Conservation (phyloP, 306 rosid genomes). For the Vicia faba region DNA sequence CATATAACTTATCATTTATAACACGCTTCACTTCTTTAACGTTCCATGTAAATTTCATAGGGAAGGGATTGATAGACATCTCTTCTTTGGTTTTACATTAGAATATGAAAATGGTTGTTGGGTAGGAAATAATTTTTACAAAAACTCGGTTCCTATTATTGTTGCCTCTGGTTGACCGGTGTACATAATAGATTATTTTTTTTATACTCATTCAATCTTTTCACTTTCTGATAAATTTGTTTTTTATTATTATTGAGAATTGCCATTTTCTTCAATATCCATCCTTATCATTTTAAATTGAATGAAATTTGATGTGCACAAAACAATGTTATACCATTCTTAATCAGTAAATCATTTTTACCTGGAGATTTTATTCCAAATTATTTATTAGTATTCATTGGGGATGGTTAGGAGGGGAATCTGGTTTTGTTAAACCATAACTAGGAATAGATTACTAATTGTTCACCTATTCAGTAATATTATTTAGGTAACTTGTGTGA, state of each 20-base stretch:
- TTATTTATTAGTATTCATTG: not conserved
- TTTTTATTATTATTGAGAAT: not conserved
- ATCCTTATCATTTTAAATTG: constrained; percentile 5
- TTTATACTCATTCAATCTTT: not conserved
- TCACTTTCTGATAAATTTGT: not conserved
- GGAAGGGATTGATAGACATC: not conserved
- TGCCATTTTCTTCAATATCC: constrained; percentile 15
- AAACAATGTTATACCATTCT: not conserved
- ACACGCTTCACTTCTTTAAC: not conserved
- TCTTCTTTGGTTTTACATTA: constrained; percentile 6
- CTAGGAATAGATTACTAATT: not conserved
- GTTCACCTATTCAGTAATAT: constrained; percentile 13
- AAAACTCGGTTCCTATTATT: constrained; percentile 1
- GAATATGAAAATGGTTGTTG: not conserved
- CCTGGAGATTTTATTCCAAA: not conserved
- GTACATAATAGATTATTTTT: not conserved
- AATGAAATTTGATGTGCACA: constrained; percentile 1
- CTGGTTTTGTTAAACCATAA: constrained; percentile 25
- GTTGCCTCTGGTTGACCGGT: constrained; percentile 1
- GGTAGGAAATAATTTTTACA: constrained; percentile 1
- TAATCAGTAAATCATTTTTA: constrained; percentile 14
- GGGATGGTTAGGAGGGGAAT: constrained; percentile 12
- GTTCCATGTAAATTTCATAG: not conserved
- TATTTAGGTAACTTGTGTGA: not conserved
- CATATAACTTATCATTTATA: not conserved